phyloP scores from a whole-genome alignment of 2,329 filamentous ascomycete genomes.

The Dothideomycetes sp. region DNA sequence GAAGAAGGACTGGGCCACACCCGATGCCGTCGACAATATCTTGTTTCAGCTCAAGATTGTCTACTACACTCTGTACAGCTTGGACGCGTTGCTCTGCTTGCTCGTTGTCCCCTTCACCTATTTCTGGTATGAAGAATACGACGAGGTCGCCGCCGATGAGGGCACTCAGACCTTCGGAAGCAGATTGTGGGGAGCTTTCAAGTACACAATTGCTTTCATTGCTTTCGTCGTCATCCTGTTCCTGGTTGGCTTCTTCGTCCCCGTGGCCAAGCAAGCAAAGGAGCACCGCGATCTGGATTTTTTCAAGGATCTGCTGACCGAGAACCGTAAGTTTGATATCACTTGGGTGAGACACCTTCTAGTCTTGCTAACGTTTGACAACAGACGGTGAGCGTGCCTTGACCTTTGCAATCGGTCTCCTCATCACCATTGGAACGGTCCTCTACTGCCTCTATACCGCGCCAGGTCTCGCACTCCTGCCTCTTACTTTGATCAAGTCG shows the following conservation, averaged over 20 bases:
- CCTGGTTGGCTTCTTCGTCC: constrained; percentile 87
- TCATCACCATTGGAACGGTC: constrained; percentile 76
- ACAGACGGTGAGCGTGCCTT: constrained; percentile 78
- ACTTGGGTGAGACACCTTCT: not conserved
- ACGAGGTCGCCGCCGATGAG: constrained; percentile 76
- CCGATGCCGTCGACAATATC: constrained; percentile 66
- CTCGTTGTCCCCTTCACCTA: constrained; percentile 90
- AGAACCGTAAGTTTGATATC: constrained; percentile 52
- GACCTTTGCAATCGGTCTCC: constrained; percentile 78
- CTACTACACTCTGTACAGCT: constrained; percentile 85
- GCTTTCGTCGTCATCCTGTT: constrained; percentile 72
- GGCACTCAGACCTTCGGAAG: constrained; percentile 60
- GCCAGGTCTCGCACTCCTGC: constrained; percentile 76
- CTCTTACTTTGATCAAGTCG: constrained; percentile 83
- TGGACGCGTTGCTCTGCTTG: constrained; percentile 83
- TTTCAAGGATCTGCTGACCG: constrained; percentile 72
- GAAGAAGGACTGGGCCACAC: constrained; percentile 93
- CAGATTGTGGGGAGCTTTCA: constrained; percentile 72
- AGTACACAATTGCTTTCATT: constrained; percentile 83
- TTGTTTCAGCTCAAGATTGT: constrained; percentile 72
- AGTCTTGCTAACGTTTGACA: not conserved
- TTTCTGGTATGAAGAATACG: constrained; percentile 97
- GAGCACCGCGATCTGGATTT: constrained; percentile 76
- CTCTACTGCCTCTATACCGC: constrained; percentile 85
- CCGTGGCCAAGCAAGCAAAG: constrained; percentile 56